phyloP scores from a whole-genome alignment of 2,329 filamentous ascomycete species.

The Penicillium sp. region DNA sequence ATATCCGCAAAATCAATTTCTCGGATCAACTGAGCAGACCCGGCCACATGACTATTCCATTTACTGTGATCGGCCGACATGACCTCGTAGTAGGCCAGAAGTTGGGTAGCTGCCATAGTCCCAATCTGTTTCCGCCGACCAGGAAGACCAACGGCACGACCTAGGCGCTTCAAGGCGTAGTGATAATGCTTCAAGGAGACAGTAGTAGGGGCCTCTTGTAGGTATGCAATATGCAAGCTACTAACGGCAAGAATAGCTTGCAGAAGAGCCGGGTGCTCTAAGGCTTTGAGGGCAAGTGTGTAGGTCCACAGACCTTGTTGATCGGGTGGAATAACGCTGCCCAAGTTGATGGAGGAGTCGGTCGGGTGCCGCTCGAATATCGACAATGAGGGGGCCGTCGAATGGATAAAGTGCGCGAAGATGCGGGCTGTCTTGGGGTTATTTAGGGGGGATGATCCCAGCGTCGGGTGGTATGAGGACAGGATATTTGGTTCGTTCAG shows the following conservation, averaged over 20 bases:
- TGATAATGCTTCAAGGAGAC: conserved; percentile 91
- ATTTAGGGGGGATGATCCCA: conserved; percentile 69
- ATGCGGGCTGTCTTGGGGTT: conserved; percentile 77
- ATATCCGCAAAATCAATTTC: conserved; percentile 78
- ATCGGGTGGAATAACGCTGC: conserved; percentile 60
- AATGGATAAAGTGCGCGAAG: conserved; percentile 88
- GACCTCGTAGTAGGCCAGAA: conserved; percentile 90
- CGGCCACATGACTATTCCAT: conserved; percentile 90
- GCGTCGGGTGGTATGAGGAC: conserved; percentile 65
- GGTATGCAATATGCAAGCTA: conserved; percentile 81
- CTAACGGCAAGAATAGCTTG: conserved; percentile 88
- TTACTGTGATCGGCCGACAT: conserved; percentile 93
- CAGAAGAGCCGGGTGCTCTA: conserved; percentile 81
- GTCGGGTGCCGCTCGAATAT: conserved; percentile 80
- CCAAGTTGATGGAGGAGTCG: conserved; percentile 68
- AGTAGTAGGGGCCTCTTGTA: conserved; percentile 71
- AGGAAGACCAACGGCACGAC: conserved; percentile 69
- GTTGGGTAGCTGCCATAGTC: conserved; percentile 81
- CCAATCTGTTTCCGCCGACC: conserved; percentile 70
- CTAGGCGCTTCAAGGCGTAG: conserved; percentile 74
- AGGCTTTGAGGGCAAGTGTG: conserved; percentile 77
- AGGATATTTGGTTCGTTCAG: conserved; percentile 52
- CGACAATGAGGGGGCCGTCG: conserved; percentile 82
- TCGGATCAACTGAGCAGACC: conserved; percentile 75
- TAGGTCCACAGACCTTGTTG: conserved; percentile 65